phyloP scores from a whole-genome alignment of 2,329 filamentous ascomycete genomes.

The Monilinia fructigena region DNA sequence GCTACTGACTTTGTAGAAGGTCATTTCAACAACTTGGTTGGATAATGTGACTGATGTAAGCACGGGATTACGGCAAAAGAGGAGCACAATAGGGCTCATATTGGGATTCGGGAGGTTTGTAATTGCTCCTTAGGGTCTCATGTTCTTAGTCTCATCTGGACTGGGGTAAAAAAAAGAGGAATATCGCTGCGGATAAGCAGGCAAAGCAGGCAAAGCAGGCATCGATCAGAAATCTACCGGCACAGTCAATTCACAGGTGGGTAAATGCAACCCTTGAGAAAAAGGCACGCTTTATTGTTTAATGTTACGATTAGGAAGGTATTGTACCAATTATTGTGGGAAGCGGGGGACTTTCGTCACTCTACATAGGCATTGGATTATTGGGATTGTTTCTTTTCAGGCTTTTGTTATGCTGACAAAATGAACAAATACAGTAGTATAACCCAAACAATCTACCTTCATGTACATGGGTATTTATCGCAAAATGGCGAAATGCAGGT shows the following conservation, averaged over 20 bases:
- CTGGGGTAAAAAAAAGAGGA: constrained; percentile 15
- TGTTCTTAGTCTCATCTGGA: constrained; percentile 2
- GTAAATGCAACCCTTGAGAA: constrained; percentile 15
- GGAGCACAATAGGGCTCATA: constrained; percentile 8
- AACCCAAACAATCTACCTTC: constrained; percentile 1
- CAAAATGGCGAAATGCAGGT: constrained; percentile 21
- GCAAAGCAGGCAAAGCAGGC: constrained; percentile 23
- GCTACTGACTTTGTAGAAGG: constrained; percentile 13
- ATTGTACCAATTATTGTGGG: not conserved
- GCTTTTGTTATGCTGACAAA: constrained; percentile 14
- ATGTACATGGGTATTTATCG: constrained; percentile 23
- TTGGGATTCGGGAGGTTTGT: constrained; percentile 6
- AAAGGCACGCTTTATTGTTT: constrained; percentile 19
- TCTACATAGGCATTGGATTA: not conserved
- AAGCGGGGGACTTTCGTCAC: not conserved
- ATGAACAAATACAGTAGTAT: not conserved
- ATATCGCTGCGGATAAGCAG: constrained; percentile 13
- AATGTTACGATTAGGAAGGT: constrained; percentile 22
- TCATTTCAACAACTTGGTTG: not conserved
- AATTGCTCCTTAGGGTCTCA: not conserved
- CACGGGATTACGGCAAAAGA: constrained; percentile 18
- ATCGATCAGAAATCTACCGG: constrained; percentile 8
- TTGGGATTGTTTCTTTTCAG: not conserved
- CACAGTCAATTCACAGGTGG: constrained; percentile 11
- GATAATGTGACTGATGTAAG: not conserved